Percentiles rank a stretch among this genome's conserved stretches.
phyloP scores from a whole-genome alignment of 306 rosid species.

The Gleditsia sinensis region DNA sequence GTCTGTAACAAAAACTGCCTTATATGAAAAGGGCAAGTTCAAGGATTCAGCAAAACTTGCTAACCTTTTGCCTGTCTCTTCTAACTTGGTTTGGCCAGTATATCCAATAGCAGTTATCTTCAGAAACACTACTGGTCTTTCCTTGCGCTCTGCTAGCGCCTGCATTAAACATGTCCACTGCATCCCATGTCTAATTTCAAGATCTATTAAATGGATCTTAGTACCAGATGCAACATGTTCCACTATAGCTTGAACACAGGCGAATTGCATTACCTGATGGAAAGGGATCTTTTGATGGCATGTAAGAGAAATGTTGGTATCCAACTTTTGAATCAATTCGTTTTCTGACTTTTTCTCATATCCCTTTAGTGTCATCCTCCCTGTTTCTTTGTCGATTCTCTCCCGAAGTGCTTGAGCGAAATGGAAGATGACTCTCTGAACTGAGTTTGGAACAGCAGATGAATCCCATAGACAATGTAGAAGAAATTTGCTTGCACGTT shows the following conservation, averaged over 20 bases:
- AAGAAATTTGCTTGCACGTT: slow-evolving; percentile 63
- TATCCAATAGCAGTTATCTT: slow-evolving; percentile 60
- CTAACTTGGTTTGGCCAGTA: slow-evolving; percentile 19
- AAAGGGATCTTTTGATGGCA: slow-evolving; percentile 58
- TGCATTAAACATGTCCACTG: slow-evolving; percentile 68
- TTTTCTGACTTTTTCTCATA: slow-evolving; percentile 10
- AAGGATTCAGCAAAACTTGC: slow-evolving; percentile 56
- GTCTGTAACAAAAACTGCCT: slow-evolving; percentile 47
- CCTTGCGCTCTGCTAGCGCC: slow-evolving; percentile 51
- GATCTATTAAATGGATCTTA: slow-evolving; percentile 68
- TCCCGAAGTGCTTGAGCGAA: slow-evolving; percentile 63
- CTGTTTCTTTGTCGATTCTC: slow-evolving; percentile 58
- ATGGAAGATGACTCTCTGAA: slow-evolving; percentile 55
- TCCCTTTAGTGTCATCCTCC: slow-evolving; percentile 25
- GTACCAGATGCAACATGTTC: slow-evolving; percentile 53
- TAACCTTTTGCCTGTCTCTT: slow-evolving; percentile 58
- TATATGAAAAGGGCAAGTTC: slow-evolving; percentile 62
- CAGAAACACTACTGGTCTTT: slow-evolving; percentile 44
- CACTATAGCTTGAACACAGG: slow-evolving; percentile 59
- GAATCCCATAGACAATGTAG: slow-evolving; percentile 54
- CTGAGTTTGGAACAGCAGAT: slow-evolving; percentile 37
- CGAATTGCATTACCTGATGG: slow-evolving; percentile 51
- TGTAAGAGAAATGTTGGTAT: slow-evolving; percentile 8
- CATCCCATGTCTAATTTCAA: slow-evolving; percentile 54
- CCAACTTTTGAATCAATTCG: slow-evolving; percentile 14